Base-by-base conservation (phyloP, 139 green algal species). In the Trebouxia sp. region DNA sequence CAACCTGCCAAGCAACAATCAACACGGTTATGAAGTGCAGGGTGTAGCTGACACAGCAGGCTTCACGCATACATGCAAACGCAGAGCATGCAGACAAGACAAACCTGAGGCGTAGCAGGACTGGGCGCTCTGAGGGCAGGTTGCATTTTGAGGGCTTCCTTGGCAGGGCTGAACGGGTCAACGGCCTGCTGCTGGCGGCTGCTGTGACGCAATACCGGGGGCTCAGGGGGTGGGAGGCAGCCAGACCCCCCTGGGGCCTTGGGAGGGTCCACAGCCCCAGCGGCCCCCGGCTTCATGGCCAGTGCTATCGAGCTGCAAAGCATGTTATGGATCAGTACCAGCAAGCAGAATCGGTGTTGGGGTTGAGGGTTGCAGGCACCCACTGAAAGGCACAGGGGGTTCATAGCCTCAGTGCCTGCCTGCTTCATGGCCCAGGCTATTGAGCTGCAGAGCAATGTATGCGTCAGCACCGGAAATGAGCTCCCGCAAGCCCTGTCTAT, bases 111-210 rank as follows among this genome's bases (percentile, higher is more conserved):
- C 9, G 62, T 72, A 5, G 35, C 62, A 72, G 62, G 62, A 3
- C 28, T 72, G 11, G 62, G 32, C 11, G 62, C 62, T 30, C 6
- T 32, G n/a, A 37, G 35, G 12, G 12, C 35, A 20, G 32, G 35
- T 35, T 72, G 62, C 26, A 35, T 35, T 22, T 72, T 72, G 10
- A 22, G n/a, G 12, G 35, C 32, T 43, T 72, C 62, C 43, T 41
- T 72, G 35, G 62, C n/a, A 26, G 7, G 28, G 28, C 24, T 39
- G 10, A 72, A 28, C 3, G 62, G 62, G 32, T 72, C 62, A 45
- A 37, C 35, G 10, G 62, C 62, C 62, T 72, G 62, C 62, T 72
- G 62, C 62, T 72, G 62, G 5, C 62, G 32, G 62, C 62, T 72
- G 62, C 62, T 72, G 12, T 72, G 62, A 32, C 62, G 42, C n/a